Conservation (phyloP, 2,329 filamentous ascomycete species). For the Penicillium freii region DNA sequence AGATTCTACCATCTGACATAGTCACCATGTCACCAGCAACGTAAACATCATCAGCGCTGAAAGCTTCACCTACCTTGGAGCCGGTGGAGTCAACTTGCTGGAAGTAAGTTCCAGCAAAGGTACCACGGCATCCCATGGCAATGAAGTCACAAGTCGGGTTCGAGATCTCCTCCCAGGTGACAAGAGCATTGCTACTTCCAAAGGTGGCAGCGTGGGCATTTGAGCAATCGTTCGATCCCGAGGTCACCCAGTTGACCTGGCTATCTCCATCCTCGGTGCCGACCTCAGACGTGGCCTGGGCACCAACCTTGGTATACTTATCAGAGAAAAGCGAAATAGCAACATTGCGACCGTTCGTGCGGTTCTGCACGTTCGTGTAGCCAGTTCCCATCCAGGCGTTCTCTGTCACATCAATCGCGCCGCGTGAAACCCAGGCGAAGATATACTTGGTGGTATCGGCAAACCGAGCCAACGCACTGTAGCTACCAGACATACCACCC, state of each 20-base stretch:
- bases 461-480: conserved; percentile 57
- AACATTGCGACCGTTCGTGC: conserved; percentile 59
- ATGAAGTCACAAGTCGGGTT: conserved; percentile 55
- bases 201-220: conserved; percentile 61
- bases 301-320: conserved; percentile 57
- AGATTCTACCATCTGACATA: conserved; percentile 56
- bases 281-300: conserved; percentile 55
- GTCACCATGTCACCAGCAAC: conserved; percentile 64
- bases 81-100: conserved; percentile 56
- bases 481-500: conserved; percentile 64
- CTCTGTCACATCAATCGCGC: conserved; percentile 53
- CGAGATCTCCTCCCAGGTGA: conserved; percentile 62
- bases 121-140: conserved; percentile 60
- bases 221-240: conserved; percentile 52
- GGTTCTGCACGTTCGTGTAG: conserved; percentile 54
- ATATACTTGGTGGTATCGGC: conserved; percentile 54
- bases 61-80: conserved; percentile 51
- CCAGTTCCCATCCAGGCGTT: conserved; percentile 60
- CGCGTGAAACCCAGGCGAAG: conserved; percentile 63
- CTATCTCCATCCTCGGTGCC: conserved; percentile 55
- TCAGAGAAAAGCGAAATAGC: conserved; percentile 58
- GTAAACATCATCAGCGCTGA: conserved; percentile 56
- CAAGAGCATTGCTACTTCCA: conserved; percentile 52
- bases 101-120: conserved; percentile 59
- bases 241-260: conserved; percentile 61